Evolutionary conservation across 2,329 filamentous ascomycete genomes (phyloP).

Genomic region (Fusarium continuum): DNA sequence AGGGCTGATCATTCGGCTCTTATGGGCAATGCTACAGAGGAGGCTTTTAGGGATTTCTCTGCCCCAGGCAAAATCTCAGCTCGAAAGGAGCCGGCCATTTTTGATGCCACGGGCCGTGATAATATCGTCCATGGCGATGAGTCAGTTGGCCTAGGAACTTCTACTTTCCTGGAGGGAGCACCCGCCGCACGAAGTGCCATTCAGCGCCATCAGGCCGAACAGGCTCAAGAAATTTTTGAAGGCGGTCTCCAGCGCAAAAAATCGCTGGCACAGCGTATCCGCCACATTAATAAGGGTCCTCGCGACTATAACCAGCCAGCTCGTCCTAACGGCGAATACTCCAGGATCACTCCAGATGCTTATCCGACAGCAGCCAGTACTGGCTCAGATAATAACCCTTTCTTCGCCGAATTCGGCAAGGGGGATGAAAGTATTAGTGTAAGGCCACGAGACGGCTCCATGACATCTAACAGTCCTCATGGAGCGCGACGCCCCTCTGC

Average conservation of each 20-base stretch:
- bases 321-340: constrained; percentile 61
- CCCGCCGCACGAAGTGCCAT: constrained; percentile 85
- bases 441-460: constrained; percentile 50
- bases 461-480: constrained; percentile 67
- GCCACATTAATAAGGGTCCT: constrained; percentile 79
- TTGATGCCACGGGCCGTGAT: constrained; percentile 73
- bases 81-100: constrained; percentile 59
- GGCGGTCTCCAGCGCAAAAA: constrained; percentile 86
- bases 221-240: constrained; percentile 66
- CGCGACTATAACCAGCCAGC: constrained; percentile 67
- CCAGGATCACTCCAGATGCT: constrained; percentile 53
- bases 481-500: constrained; percentile 49
- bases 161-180: constrained; percentile 93
- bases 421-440: constrained; percentile 62
- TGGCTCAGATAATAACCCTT: constrained; percentile 70
- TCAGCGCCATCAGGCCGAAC: constrained; percentile 75
- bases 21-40: constrained; percentile 80
- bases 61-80: constrained; percentile 47
- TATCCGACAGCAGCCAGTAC: constrained; percentile 48
- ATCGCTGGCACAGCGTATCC: constrained; percentile 90
- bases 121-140: constrained; percentile 86
- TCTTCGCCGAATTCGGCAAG: constrained; percentile 80
- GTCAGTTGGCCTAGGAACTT: constrained; percentile 85
- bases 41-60: constrained; percentile 86
- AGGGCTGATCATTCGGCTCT: constrained; percentile 88